Base-by-base conservation (phyloP, 352 stramenopile genomes). In the Blastocystis hominis region DNA sequence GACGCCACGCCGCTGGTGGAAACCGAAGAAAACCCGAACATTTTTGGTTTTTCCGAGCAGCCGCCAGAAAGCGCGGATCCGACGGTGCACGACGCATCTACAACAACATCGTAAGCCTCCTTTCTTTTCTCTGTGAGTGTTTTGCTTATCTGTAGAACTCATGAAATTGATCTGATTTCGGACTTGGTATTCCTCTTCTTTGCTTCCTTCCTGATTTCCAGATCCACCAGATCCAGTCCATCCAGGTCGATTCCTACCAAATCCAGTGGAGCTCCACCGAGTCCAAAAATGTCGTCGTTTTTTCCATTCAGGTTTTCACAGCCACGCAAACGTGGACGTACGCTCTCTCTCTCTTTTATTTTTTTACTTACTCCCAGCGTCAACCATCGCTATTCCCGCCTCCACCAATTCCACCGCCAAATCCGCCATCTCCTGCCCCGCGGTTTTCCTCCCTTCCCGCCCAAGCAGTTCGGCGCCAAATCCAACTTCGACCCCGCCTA, bases 401-500 rank as follows among this genome's bases (percentile, higher is more conserved):
- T 84, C 30, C 53, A 61, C 47, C 24, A 30, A 2, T 66, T 84
- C 38, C 50, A 84, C 17, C 20, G 15, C 5, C 36, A 50, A 7
- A 34, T 84, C 5, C 20, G 20, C 20, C 44, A 50, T 50, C 40
- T 66, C 15, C 72, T 84, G 17, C 72, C 72, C 0, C 44, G 20
- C 4, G 50, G 44, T 10, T 44, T 46, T 54, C 72, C 72, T 10
- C 47, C 70, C 30, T 84, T 84, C 47, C 72, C 72, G 10, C 72
- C 72, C 2, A 84, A 84, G 20, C 47, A 64, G 20, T 84, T 84
- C 46, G 72, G 72, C 20, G 34, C 24, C 2, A 10, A 30, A 13
- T 54, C 13, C n/a, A 84, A 84, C 72, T 84, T 34, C n/a, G 72
- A 84, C 30, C 72, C 72, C 24, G 9, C 54, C 20, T 69, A 53